Conservation (phyloP, 257 asterid species). For the Jasminum sambac region DNA sequence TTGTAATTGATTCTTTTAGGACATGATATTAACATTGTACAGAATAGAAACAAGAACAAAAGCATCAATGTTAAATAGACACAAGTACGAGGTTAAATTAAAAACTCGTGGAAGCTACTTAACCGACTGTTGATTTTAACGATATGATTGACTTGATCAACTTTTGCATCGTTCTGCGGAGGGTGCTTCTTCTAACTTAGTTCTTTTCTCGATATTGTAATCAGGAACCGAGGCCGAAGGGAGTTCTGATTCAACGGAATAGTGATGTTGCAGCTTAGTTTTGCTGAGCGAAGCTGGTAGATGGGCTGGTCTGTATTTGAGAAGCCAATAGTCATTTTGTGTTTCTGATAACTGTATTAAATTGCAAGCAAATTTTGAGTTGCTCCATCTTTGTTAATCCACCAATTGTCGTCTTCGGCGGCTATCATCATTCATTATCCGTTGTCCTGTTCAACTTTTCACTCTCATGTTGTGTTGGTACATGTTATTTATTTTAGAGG, state of each 20-base stretch:
- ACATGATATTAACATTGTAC: not conserved
- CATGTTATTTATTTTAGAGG: not conserved
- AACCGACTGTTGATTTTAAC: not conserved
- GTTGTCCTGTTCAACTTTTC: not conserved
- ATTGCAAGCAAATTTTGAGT: conserved; percentile 1
- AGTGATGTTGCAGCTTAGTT: conserved; percentile 18
- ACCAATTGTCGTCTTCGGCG: not conserved
- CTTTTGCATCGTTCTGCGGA: not conserved
- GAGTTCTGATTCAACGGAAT: conserved; percentile 31
- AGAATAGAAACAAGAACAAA: not conserved
- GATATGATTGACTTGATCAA: not conserved
- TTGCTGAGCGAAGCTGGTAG: conserved; percentile 1
- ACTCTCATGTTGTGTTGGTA: conserved; percentile 9
- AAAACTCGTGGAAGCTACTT: not conserved
- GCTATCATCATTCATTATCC: not conserved
- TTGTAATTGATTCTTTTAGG: not conserved
- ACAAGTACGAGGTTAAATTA: not conserved
- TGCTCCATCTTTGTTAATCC: not conserved
- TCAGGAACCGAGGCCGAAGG: conserved; percentile 39
- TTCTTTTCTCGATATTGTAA: conserved; percentile 13
- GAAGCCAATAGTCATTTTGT: conserved; percentile 12
- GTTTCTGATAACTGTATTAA: conserved; percentile 18
- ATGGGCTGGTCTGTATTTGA: not conserved
- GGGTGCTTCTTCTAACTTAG: conserved; percentile 15
- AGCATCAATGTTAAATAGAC: not conserved